Percentiles rank a stretch among this genome's conserved stretches.
phyloP scores from a whole-genome alignment of 176 grass and related monocot species.

The Oryza glaberrima region DNA sequence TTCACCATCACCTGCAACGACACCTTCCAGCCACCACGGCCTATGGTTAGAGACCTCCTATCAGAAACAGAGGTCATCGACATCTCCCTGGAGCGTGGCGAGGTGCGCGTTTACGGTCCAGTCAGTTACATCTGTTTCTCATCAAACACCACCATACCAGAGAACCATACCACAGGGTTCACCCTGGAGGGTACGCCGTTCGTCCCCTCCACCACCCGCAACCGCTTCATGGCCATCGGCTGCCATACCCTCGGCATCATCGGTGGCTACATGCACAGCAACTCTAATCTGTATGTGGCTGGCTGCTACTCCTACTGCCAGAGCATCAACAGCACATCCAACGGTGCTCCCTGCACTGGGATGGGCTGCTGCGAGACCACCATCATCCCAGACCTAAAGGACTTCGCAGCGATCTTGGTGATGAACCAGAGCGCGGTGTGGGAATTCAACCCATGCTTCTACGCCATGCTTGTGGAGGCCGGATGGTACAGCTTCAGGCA shows the following conservation, averaged over 20 bases:
- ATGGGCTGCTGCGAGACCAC: slow-evolving; percentile 42
- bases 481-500: slow-evolving; percentile 51
- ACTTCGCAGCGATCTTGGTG: neutral
- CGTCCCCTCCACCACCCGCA: slow-evolving; percentile 25
- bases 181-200: slow-evolving; percentile 5
- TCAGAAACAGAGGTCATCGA: neutral
- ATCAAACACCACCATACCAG: slow-evolving; percentile 20
- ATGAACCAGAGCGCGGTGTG: slow-evolving; percentile 8
- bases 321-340: slow-evolving; percentile 33
- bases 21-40: slow-evolving; percentile 35
- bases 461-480: slow-evolving; percentile 38
- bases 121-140: slow-evolving; percentile 35
- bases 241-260: slow-evolving; percentile 39
- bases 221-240: slow-evolving; percentile 40
- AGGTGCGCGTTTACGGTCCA: slow-evolving; percentile 4
- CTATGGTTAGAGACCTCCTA: neutral
- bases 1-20: slow-evolving; percentile 26
- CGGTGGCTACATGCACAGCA: neutral
- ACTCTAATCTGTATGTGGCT: neutral
- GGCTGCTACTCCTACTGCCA: slow-evolving; percentile 54
- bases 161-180: neutral
- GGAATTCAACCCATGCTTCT: slow-evolving; percentile 49
- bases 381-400: slow-evolving; percentile 31
- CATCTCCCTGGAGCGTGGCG: slow-evolving; percentile 37
- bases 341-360: slow-evolving; percentile 19